Percentiles rank a stretch among this genome's conserved stretches.
Conservation (phyloP, 2,329 filamentous ascomycete species). For the Arthrocladium fulminans region DNA sequence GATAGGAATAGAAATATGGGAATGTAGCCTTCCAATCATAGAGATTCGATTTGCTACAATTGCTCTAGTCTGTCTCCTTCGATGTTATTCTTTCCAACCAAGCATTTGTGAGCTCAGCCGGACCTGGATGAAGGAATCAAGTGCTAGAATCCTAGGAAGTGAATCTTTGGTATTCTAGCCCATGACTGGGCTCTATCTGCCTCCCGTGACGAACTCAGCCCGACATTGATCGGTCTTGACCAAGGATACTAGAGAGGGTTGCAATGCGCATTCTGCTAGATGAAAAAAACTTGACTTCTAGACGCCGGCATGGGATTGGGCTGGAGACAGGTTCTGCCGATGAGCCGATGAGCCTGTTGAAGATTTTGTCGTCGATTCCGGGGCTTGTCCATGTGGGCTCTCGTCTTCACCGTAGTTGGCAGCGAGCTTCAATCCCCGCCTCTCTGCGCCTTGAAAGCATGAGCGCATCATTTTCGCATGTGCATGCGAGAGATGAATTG, state of each 20-base stretch:
- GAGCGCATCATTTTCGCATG: background rate
- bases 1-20: background rate
- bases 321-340: background rate
- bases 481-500: no score
- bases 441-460: no score
- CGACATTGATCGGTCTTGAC: slow-evolving; percentile 33
- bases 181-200: slow-evolving; percentile 26
- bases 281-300: no score
- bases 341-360: no score
- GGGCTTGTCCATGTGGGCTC: no score
- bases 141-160: slow-evolving; percentile 11
- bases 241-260: slow-evolving; percentile 36
- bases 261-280: background rate
- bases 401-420: no score
- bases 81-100: slow-evolving; percentile 2
- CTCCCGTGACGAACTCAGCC: slow-evolving; percentile 38
- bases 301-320: background rate
- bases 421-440: no score
- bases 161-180: slow-evolving; percentile 6
- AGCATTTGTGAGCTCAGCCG: slow-evolving; percentile 5
- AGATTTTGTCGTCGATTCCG: no score
- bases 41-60: no score
- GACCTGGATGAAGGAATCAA: slow-evolving; percentile 20
- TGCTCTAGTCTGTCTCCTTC: slow-evolving; percentile 2
- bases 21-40: background rate